Evolutionary conservation across 2,329 filamentous ascomycete species (phyloP).

Genomic region (Colletotrichum viniferum): DNA sequence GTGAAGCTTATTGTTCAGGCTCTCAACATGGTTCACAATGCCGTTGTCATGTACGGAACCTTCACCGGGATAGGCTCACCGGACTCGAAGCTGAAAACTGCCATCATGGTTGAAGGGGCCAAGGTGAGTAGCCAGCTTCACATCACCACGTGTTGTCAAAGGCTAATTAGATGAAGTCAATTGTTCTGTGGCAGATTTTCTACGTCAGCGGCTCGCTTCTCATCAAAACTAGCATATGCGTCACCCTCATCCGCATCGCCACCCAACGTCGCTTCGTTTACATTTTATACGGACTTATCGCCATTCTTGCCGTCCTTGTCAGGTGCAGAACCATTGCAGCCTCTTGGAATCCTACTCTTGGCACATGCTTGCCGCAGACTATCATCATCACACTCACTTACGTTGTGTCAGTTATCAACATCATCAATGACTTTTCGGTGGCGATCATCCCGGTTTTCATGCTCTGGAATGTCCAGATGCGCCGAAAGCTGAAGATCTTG

Average conservation of each 20-base stretch:
- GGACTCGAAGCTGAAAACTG: no score
- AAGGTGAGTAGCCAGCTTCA: no score
- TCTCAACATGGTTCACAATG: no score
- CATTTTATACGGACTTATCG: conserved; percentile 6
- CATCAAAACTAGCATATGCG: conserved; percentile 31
- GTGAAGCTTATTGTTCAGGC: no score
- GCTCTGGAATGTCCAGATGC: conserved; percentile 31
- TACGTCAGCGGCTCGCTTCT: neutral
- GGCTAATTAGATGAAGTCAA: neutral
- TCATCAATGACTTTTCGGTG: conserved; percentile 31
- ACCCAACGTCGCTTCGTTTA: conserved; percentile 18
- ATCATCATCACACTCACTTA: conserved; percentile 31
- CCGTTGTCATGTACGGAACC: no score
- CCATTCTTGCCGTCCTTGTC: conserved; percentile 11
- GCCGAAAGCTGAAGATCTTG: neutral
- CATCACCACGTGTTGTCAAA: no score
- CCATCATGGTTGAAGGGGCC: no score
- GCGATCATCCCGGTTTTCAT: conserved; percentile 28
- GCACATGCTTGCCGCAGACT: conserved; percentile 25
- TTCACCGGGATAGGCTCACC: no score
- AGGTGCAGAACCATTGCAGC: conserved; percentile 29
- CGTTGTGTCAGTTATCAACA: conserved; percentile 31
- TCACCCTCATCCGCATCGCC: conserved; percentile 31
- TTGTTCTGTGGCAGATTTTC: neutral
- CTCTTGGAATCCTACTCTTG: conserved; percentile 25